Percentiles rank a stretch among this genome's conserved stretches.
These are phyloP conservation scores for Solanum arcanum DNA, from an alignment of 257 asterid species.

Conservation along the genomic window DNA sequence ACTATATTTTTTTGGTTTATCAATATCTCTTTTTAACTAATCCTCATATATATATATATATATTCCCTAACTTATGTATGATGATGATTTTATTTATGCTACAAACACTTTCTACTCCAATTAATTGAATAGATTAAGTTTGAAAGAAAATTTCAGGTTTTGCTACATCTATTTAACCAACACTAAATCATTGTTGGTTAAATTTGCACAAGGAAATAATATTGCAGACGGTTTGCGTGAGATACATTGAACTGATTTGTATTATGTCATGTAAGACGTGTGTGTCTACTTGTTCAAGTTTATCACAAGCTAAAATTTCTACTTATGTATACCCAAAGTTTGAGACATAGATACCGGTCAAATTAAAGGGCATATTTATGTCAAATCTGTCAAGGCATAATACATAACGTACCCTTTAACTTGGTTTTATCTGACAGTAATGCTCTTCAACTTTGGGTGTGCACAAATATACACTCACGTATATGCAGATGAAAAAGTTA, in stretches of 20 bases:
- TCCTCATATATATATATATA: not conserved
- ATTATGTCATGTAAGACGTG: not conserved
- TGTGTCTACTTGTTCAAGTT: not conserved
- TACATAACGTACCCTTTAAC: not conserved
- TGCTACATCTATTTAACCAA: not conserved
- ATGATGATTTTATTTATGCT: not conserved
- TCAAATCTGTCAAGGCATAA: not conserved
- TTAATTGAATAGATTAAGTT: not conserved
- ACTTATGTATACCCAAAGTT: not conserved
- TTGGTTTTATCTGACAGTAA: not conserved
- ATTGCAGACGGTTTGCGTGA: not conserved
- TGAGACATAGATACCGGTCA: not conserved
- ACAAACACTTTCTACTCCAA: not conserved
- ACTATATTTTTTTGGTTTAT: not conserved
- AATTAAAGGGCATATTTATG: not conserved
- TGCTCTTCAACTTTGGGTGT: too few species aligned
- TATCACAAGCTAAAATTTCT: not conserved
- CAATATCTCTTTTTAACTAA: not conserved
- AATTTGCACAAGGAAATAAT: not conserved
- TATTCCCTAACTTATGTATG: not conserved
- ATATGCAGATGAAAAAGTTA: not conserved
- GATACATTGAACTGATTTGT: not conserved
- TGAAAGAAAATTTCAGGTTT: not conserved
- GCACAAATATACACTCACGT: too few species aligned
- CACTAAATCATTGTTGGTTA: not conserved